phyloP scores from a whole-genome alignment of 495 filamentous ascomycete genomes.

The Aspergillus wentii region DNA sequence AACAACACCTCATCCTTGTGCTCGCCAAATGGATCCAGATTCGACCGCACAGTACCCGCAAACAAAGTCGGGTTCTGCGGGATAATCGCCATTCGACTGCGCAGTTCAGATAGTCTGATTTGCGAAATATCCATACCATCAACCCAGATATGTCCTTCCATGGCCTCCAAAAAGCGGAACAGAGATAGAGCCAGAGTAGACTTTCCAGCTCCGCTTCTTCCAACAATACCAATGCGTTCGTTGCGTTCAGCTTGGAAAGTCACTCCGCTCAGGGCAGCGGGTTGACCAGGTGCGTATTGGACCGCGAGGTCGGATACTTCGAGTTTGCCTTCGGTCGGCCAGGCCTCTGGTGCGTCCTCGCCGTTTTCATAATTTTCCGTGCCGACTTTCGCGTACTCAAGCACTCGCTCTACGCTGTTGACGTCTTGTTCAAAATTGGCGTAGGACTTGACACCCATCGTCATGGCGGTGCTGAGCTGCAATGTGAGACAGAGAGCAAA shows the following conservation, averaged over 20 bases:
- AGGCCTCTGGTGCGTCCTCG: slow-evolving; percentile 59
- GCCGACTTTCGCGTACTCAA: slow-evolving; percentile 56
- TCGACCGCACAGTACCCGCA: slow-evolving; percentile 46
- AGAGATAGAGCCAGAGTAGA: slow-evolving; percentile 40
- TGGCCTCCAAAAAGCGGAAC: slow-evolving; percentile 44
- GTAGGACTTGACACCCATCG: slow-evolving; percentile 57
- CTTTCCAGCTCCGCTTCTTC: slow-evolving; percentile 50
- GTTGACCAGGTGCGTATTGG: slow-evolving; percentile 8
- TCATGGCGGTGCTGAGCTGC: slow-evolving; percentile 50
- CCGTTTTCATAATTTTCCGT: slow-evolving; percentile 53
- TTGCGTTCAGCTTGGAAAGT: slow-evolving; percentile 56
- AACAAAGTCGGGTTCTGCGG: slow-evolving; percentile 53
- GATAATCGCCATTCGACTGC: slow-evolving; percentile 47
- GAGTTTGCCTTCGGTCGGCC: slow-evolving; percentile 72
- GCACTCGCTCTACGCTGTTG: slow-evolving; percentile 63
- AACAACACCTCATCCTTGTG: slow-evolving; percentile 55
- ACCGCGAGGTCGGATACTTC: slow-evolving; percentile 75
- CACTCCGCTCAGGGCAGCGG: too few relatives aligned
- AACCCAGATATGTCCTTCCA: slow-evolving; percentile 39
- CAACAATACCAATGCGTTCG: slow-evolving; percentile 68
- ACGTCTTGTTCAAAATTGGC: slow-evolving; percentile 62
- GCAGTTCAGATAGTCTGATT: slow-evolving; percentile 42
- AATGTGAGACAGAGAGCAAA: slow-evolving; percentile 63
- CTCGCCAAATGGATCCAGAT: slow-evolving; percentile 48
- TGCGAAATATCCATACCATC: slow-evolving; percentile 47